Evolutionary conservation across 768 basidiomycete genomes (phyloP), one percentile per base, ranked within the genome.

Genomic region (Suillus paluster): DNA sequence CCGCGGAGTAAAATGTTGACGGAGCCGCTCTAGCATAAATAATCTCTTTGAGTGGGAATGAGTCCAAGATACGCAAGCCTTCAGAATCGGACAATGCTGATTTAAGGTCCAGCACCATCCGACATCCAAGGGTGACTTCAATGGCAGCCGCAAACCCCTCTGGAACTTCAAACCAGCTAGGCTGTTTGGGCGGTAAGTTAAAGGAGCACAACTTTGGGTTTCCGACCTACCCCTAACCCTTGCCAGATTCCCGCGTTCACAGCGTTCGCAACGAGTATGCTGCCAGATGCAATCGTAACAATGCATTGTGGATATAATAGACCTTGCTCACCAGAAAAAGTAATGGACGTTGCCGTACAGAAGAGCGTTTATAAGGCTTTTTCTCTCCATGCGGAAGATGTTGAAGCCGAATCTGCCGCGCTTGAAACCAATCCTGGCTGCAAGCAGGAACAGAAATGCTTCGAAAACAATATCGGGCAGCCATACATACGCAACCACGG

Each of bases 381-480:
- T 39, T 34, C 39, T 39, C 17, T 55, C 17, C 54, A 55, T 55
- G 36, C 38, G 38, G 54, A 55, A 39, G 38, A 55, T 27, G 25
- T 55, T 25, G 38, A 19, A 55, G 17, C 23, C 54, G 10, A 19
- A 25, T 41, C 23, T 39, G 10, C 38, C 11, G 17, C 54, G 38
- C 25, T 39, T 55, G 3, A 55, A 27, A 12, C 38, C 38, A 38
- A 55, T 6, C 17, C 39, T 55, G 6, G 36, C 23, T 7, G 54
- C 54, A 55, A 55, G 54, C 23, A 55, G 23, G 38, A 55, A 55
- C 38, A 55, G 38, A 39, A 55, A 55, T 39, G 54, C 4, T 39
- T 23, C 54, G 38, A 55, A 55, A 25, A 39, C 3, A n/a, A 55
- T 55, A 55, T 55, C 36, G 17, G 54, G 54, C 10, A 55, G 23